Percentiles rank a stretch among this genome's conserved stretches.
phyloP scores from a whole-genome alignment of 2,329 filamentous ascomycete genomes.

The Alternaria hordeiaustralica region DNA sequence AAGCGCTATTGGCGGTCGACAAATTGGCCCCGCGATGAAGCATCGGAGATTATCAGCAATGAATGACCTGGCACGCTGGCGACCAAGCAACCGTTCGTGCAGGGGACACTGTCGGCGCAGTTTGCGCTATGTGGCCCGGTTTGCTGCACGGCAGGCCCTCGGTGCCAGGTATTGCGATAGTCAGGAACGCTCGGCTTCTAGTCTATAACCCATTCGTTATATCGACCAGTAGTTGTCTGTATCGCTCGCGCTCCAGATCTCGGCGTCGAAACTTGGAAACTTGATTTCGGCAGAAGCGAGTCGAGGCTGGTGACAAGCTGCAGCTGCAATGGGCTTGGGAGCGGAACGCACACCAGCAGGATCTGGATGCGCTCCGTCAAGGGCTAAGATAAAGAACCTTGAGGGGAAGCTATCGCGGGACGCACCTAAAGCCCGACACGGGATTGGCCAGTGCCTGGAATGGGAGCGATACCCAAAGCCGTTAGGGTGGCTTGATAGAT shows the following conservation, averaged over 20 bases:
- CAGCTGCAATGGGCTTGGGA: constrained; percentile 4
- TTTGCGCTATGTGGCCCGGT: constrained; percentile 15
- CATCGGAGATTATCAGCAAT: constrained; percentile 30
- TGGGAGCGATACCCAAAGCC: constrained; percentile 25
- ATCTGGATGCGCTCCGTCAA: constrained; percentile 9
- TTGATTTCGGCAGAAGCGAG: constrained; percentile 1
- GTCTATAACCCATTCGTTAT: not conserved
- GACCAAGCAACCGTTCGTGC: constrained; percentile 38
- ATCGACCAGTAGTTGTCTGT: not conserved
- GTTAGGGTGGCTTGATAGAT: constrained; percentile 28
- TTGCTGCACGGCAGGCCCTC: constrained; percentile 26
- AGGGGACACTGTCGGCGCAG: constrained; percentile 34
- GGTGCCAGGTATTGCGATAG: constrained; percentile 22
- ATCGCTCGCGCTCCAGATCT: not conserved
- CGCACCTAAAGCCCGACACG: constrained; percentile 38
- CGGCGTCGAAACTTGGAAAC: not conserved
- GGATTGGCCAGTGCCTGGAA: constrained; percentile 33
- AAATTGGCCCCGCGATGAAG: constrained; percentile 22
- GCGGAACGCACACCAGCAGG: constrained; percentile 7
- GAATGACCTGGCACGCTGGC: constrained; percentile 39
- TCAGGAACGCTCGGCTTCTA: constrained; percentile 21
- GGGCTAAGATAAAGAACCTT: constrained; percentile 21
- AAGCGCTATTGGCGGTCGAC: constrained; percentile 27
- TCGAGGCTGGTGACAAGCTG: constrained; percentile 1
- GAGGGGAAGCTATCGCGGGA: constrained; percentile 34